Evolutionary conservation across 1,284 basidiomycete genomes (phyloP).

Genomic region (Chalciporus sp.): DNA sequence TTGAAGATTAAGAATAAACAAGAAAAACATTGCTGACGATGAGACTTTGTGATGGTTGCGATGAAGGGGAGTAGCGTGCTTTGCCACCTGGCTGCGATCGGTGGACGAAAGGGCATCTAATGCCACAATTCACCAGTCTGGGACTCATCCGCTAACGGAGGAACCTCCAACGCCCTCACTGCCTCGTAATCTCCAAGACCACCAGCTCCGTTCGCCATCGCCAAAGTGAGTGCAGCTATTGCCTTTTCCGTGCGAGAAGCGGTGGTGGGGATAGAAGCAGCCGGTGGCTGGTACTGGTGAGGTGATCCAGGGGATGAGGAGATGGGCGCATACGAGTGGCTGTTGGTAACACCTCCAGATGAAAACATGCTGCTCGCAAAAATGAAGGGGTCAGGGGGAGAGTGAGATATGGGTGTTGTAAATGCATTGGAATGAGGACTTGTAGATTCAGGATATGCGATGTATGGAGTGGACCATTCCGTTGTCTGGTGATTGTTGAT

Average conservation of each 20-base stretch:
- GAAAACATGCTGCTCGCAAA: slow-evolving; percentile 38
- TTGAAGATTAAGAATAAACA: slow-evolving; percentile 34
- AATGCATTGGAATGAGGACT: slow-evolving; percentile 27
- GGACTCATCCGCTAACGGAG: slow-evolving; percentile 40
- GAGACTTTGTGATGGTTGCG: slow-evolving; percentile 4
- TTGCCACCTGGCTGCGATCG: neutral
- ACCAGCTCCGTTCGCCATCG: slow-evolving; percentile 70
- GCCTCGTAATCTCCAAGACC: slow-evolving; percentile 64
- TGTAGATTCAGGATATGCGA: slow-evolving; percentile 31
- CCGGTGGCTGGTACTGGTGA: slow-evolving; percentile 1
- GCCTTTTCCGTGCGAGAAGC: slow-evolving; percentile 56
- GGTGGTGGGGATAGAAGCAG: slow-evolving; percentile 17
- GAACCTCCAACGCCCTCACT: slow-evolving; percentile 46
- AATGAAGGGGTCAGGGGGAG: slow-evolving; percentile 38
- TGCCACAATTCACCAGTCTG: slow-evolving; percentile 69
- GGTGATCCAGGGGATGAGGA: slow-evolving; percentile 18
- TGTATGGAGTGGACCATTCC: slow-evolving; percentile 28
- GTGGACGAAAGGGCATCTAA: slow-evolving; percentile 30
- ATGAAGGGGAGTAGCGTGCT: neutral
- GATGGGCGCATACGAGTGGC: slow-evolving; percentile 9
- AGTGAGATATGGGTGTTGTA: slow-evolving; percentile 22
- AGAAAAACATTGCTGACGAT: slow-evolving; percentile 11
- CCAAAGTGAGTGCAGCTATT: slow-evolving; percentile 62
- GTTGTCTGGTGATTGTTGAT: slow-evolving; percentile 12
- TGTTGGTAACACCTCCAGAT: slow-evolving; percentile 12